phyloP scores from a whole-genome alignment of 1,284 basidiomycete genomes.

The Moniliella sp. region DNA sequence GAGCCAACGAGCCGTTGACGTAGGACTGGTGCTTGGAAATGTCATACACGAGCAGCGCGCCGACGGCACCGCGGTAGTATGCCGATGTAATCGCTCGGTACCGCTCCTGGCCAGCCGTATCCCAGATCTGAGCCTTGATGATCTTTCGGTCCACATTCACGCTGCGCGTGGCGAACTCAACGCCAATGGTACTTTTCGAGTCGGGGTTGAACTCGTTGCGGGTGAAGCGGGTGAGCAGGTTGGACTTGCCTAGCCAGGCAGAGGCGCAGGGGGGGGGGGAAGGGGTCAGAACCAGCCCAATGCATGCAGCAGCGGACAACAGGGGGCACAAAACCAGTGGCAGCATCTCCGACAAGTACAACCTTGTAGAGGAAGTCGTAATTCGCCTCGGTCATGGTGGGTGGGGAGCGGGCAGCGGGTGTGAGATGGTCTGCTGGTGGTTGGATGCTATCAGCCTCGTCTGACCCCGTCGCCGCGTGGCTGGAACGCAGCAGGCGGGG shows the following conservation, averaged over 20 bases:
- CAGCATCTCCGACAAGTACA: constrained; percentile 86
- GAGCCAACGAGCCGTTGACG: too few species aligned
- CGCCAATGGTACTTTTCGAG: constrained; percentile 97
- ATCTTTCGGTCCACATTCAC: constrained; percentile 74
- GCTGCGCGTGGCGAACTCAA: constrained; percentile 75
- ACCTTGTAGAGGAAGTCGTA: constrained; percentile 83
- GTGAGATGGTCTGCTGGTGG: background rate
- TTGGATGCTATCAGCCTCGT: too few species aligned
- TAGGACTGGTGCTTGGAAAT: constrained; percentile 87
- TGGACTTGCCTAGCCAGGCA: constrained; percentile 85
- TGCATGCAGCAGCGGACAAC: too few species aligned
- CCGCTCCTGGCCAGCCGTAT: constrained; percentile 82
- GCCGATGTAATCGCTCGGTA: constrained; percentile 90
- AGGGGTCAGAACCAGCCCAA: too few species aligned
- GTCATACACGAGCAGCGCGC: constrained; percentile 86
- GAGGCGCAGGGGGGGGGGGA: too few species aligned
- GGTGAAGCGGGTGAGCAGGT: constrained; percentile 45
- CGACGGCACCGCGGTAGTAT: constrained; percentile 95
- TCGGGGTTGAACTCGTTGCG: constrained; percentile 93
- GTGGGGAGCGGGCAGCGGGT: background rate
- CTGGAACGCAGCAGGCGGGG: too few species aligned
- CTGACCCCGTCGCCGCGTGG: too few species aligned
- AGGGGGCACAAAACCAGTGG: too few species aligned
- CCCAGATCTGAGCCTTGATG: constrained; percentile 61
- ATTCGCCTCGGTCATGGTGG: constrained; percentile 25